phyloP scores from a whole-genome alignment of 495 filamentous ascomycete genomes.

The Neurospora pannonica region DNA sequence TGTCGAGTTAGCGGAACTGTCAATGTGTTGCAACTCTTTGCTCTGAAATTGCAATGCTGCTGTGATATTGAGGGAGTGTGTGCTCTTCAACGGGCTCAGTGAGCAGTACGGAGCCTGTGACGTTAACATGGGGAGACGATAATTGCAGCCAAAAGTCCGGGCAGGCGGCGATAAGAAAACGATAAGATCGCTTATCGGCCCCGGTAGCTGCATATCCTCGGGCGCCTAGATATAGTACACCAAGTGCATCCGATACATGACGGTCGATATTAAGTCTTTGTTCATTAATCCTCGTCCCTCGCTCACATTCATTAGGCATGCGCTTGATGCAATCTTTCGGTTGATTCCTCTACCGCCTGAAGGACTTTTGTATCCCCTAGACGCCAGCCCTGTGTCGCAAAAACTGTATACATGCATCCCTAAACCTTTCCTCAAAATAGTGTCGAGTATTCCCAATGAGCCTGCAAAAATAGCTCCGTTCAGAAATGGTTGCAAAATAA shows the following conservation, averaged over 20 bases:
- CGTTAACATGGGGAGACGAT: background rate
- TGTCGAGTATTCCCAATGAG: background rate
- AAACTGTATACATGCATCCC: conserved; percentile 1
- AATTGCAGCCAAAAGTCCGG: background rate
- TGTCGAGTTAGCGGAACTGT: background rate
- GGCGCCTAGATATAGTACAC: background rate
- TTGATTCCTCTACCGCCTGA: conserved; percentile 6
- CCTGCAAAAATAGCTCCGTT: background rate
- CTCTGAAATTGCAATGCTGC: background rate
- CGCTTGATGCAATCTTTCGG: background rate
- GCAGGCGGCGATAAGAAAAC: background rate
- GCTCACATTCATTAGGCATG: background rate
- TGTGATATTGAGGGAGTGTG: background rate
- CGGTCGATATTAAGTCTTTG: background rate
- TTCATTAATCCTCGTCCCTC: background rate
- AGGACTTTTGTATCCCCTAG: conserved; percentile 11
- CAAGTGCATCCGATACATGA: background rate
- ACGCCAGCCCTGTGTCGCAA: conserved; percentile 8
- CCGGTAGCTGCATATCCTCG: background rate
- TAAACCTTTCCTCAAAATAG: background rate
- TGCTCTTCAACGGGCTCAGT: background rate
- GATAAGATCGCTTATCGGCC: background rate
- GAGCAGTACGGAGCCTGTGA: background rate
- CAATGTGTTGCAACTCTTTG: background rate
- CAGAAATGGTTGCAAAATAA: background rate